A percentile compares a stretch with the other conserved stretches of the same genome.
These are phyloP conservation scores for Serendipita sp. DNA, from an alignment of 768 basidiomycete genomes.

Conservation along the genomic window DNA sequence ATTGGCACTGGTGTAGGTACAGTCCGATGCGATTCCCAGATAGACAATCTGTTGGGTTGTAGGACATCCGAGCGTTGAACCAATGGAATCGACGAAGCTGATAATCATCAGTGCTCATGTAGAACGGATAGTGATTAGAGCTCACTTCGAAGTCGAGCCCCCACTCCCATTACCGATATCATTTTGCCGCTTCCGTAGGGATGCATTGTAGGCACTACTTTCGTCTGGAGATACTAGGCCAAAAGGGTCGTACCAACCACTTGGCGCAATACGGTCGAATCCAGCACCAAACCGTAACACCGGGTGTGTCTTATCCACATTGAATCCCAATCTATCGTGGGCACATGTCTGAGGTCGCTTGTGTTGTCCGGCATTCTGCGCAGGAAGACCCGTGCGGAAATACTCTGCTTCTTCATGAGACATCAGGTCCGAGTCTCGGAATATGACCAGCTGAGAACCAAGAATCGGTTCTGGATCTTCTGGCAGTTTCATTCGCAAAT, in stretches of 20 bases:
- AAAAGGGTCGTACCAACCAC: conserved; percentile 31
- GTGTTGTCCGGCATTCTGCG: conserved; percentile 6
- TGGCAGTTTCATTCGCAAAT: conserved; percentile 41
- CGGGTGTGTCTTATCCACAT: conserved; percentile 40
- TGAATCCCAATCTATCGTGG: conserved; percentile 56
- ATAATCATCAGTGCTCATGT: background rate
- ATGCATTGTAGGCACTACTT: conserved; percentile 14
- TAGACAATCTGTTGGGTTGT: conserved; percentile 55
- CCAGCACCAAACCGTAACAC: conserved; percentile 23
- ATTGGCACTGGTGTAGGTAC: conserved; percentile 54
- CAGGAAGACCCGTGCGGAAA: conserved; percentile 11
- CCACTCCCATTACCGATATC: conserved; percentile 34
- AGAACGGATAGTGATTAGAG: background rate
- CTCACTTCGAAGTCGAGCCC: conserved; percentile 38
- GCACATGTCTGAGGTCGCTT: conserved; percentile 35
- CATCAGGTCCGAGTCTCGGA: conserved; percentile 58
- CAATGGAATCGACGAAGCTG: conserved; percentile 59
- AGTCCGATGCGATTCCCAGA: conserved; percentile 83
- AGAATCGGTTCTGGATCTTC: conserved; percentile 37
- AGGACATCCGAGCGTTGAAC: conserved; percentile 56
- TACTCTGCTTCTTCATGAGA: conserved; percentile 15
- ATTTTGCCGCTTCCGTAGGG: conserved; percentile 29
- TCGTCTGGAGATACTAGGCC: background rate
- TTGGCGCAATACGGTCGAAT: conserved; percentile 14
- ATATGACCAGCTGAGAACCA: conserved; percentile 50